Evolutionary conservation across 306 rosid species (phyloP), one percentile per base, ranked within the genome.

Genomic region (Rosa multiflora): DNA sequence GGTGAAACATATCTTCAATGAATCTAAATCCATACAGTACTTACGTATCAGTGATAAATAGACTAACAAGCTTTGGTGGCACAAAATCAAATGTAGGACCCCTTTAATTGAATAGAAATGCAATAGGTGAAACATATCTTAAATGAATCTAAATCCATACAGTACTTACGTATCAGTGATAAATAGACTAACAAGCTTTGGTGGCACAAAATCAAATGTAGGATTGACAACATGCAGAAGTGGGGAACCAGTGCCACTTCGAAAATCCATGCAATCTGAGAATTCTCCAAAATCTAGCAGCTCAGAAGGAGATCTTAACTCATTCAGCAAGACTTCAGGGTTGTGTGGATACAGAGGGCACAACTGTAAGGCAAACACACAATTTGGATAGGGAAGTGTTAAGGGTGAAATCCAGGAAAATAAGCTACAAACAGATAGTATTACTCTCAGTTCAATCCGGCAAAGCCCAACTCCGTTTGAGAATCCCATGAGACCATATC

Each of bases 281-380:
- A 95, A 92, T 68, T 95, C 98, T 81, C 99, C 99, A 78, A 95
- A 93, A 87, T 95, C 97, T 75, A 95, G 98, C 73, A 93, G 90
- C 88, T 95, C 99, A 67, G 98, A 91, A 20, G 99, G 99, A 77
- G 99, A 95, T 84, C 99, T 88, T 88, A 95, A 86, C 85, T 93
- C 98, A 81, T 93, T 95, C 80, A 95, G 77, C 64, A 91, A 85
- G 64, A 91, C 92, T 86, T 93, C 91, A 14, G 99, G 99, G 85
- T 95, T 90, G 91, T 95, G 98, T 0, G 99, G 99, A 88, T 95
- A 95, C 87, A 93, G 64, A 80, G 99, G 99, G 85, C 97, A 95
- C 83, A 95, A 63, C 99, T 95, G 91, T 78, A 78, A 84, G 74
- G 56, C 73, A 84, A 75, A 78, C 74, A 48, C 58, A 26, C 63